phyloP scores from a whole-genome alignment of 1,284 basidiomycete species.

The Leccinum subspadiceum region DNA sequence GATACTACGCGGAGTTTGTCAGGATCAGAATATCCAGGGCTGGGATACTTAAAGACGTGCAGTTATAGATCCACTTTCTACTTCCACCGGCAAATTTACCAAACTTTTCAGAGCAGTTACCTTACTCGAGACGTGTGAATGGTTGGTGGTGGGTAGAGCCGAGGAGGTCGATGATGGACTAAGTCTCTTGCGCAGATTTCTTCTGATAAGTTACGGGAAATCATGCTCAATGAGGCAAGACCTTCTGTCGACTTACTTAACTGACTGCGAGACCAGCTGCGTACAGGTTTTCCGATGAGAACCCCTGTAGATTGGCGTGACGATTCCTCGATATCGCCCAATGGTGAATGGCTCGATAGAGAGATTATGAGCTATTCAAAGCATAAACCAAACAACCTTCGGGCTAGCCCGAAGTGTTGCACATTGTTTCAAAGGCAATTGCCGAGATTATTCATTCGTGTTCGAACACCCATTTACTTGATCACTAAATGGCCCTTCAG shows the following conservation, averaged over 20 bases:
- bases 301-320: neutral
- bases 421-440: slow-evolving; percentile 25
- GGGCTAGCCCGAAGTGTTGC: slow-evolving; percentile 10
- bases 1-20: slow-evolving; percentile 23
- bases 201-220: slow-evolving; percentile 9
- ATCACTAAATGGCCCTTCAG: slow-evolving; percentile 9
- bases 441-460: slow-evolving; percentile 32
- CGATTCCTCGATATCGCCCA: neutral
- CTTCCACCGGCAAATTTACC: slow-evolving; percentile 10
- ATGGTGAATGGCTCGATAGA: neutral
- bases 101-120: slow-evolving; percentile 10
- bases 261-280: neutral
- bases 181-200: slow-evolving; percentile 9
- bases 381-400: slow-evolving; percentile 7
- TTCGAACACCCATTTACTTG: slow-evolving; percentile 17
- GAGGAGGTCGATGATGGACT: slow-evolving; percentile 25
- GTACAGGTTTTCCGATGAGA: neutral
- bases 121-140: slow-evolving; percentile 15
- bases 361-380: slow-evolving; percentile 1
- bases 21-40: slow-evolving; percentile 12
- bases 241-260: neutral
- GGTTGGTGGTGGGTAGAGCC: slow-evolving; percentile 21
- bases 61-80: slow-evolving; percentile 1
- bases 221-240: slow-evolving; percentile 6
- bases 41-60: slow-evolving; percentile 9